Evolutionary conservation across 78 protist genomes (phyloP).

Genomic region (Paratrimastix pyriformis): DNA sequence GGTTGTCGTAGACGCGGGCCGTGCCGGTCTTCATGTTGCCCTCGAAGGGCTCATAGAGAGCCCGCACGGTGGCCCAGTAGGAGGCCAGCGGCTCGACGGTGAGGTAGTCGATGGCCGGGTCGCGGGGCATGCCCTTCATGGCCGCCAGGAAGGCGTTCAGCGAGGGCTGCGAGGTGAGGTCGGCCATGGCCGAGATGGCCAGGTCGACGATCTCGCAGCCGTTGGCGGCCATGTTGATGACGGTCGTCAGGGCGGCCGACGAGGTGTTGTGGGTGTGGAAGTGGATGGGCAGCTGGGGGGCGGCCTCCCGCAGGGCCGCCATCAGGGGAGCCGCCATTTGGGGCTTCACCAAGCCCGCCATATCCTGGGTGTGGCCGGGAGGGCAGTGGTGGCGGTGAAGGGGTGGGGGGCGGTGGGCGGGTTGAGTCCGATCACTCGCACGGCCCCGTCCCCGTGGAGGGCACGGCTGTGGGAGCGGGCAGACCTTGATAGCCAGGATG

Average conservation of each 20-base stretch:
- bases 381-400: not conserved
- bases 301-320: not conserved
- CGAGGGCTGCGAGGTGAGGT: slow-evolving; percentile 50
- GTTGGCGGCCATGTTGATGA: not conserved
- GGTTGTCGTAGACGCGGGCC: slow-evolving; percentile 47
- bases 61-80: not conserved
- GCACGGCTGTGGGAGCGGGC: too few species aligned
- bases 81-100: slow-evolving; percentile 13
- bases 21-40: not conserved
- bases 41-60: not conserved
- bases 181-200: slow-evolving; percentile 3
- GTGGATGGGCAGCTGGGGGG: not conserved
- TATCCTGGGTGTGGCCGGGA: slow-evolving; percentile 29
- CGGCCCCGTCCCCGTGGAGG: too few species aligned
- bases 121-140: slow-evolving; percentile 51
- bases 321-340: slow-evolving; percentile 5
- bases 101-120: not conserved
- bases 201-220: slow-evolving; percentile 13
- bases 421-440: too few species aligned
- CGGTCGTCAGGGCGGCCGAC: not conserved
- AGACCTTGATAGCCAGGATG: slow-evolving; percentile 53
- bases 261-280: not conserved
- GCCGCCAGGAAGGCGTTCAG: slow-evolving; percentile 85
- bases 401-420: not conserved
- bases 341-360: slow-evolving; percentile 13